Percentiles rank a stretch among this genome's conserved stretches.
phyloP scores from a whole-genome alignment of 345 rosid genomes.

The Fremontodendron californicum region DNA sequence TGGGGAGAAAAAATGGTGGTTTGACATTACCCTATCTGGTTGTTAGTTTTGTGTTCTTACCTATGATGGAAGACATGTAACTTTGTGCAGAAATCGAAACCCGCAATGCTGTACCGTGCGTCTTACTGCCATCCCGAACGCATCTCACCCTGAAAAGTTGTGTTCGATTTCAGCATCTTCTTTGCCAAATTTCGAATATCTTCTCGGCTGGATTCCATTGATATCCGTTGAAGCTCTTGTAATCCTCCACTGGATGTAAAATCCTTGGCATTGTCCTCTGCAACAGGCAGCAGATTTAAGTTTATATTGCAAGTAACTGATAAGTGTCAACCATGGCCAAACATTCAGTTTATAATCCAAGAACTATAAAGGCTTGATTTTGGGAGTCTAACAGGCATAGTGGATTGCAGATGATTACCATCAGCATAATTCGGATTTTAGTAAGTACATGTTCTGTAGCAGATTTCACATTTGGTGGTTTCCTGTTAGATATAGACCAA shows the following conservation, averaged over 20 bases:
- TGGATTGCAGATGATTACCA: neutral
- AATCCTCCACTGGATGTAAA: slow-evolving; percentile 56
- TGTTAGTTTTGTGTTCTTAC: neutral
- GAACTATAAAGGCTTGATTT: neutral
- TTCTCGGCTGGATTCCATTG: slow-evolving; percentile 75
- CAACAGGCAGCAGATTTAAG: slow-evolving; percentile 8
- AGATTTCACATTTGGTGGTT: neutral
- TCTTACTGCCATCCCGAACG: slow-evolving; percentile 11
- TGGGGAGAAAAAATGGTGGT: neutral
- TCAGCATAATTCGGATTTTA: neutral
- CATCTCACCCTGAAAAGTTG: slow-evolving; percentile 30
- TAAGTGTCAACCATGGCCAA: neutral
- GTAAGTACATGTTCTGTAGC: neutral
- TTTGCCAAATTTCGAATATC: slow-evolving; percentile 83
- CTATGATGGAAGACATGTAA: neutral
- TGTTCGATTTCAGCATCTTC: slow-evolving; percentile 62
- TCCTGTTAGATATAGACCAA: neutral
- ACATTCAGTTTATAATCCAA: neutral
- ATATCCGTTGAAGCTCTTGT: slow-evolving; percentile 59
- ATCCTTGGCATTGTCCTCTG: slow-evolving; percentile 71
- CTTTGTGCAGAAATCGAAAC: neutral
- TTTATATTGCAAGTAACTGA: neutral
- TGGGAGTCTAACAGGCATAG: neutral
- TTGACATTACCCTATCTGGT: neutral
- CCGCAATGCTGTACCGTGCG: neutral